Conservation (phyloP, 306 rosid species). For the Vigna radiata region DNA sequence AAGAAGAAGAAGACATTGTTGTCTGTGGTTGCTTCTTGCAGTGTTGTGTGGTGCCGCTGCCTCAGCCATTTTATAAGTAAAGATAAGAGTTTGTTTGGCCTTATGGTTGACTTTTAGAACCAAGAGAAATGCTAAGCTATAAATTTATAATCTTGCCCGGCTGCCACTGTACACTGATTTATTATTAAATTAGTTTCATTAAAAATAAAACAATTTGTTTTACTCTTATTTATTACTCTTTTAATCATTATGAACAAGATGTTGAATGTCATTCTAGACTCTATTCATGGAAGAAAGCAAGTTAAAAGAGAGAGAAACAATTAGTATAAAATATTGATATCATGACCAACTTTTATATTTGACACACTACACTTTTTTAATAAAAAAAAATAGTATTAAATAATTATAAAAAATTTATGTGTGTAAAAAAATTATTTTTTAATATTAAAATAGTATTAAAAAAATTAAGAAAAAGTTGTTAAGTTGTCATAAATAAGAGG, state of each 20-base stretch:
- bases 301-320: neutral
- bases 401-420: too few relatives aligned
- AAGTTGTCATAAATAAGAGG: too few relatives aligned
- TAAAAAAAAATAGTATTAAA: too few relatives aligned
- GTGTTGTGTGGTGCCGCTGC: neutral
- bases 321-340: too few relatives aligned
- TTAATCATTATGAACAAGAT: neutral
- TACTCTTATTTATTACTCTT: neutral
- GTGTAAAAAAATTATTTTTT: too few relatives aligned
- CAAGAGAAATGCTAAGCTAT: neutral
- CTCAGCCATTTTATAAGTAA: neutral
- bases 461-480: too few relatives aligned
- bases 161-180: neutral
- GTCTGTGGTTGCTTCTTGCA: neutral
- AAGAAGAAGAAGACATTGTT: neutral
- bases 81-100: neutral
- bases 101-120: neutral
- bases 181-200: neutral
- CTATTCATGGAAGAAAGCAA: neutral
- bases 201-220: neutral
- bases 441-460: too few relatives aligned
- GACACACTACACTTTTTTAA: too few relatives aligned
- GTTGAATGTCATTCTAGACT: neutral
- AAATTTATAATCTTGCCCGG: neutral
- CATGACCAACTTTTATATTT: too few relatives aligned